These are phyloP conservation scores for Cercospora brassicicola DNA, from an alignment of 2,329 filamentous ascomycete genomes.

Conservation along the genomic window DNA sequence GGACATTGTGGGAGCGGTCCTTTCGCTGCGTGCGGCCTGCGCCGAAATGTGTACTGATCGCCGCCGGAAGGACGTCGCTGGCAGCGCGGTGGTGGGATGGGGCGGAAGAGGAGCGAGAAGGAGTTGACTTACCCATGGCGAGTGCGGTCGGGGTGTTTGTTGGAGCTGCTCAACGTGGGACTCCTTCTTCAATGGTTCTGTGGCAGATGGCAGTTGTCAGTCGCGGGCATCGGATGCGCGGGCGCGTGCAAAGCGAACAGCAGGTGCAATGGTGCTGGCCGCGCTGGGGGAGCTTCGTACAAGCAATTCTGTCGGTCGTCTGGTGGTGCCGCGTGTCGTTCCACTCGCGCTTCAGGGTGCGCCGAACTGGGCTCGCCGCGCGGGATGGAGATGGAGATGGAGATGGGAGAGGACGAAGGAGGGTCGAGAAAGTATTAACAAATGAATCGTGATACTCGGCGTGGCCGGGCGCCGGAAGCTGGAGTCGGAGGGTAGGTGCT, in stretches of 20 bases:
- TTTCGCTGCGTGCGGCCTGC: slow-evolving; percentile 11
- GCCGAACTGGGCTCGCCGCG: slow-evolving; percentile 11
- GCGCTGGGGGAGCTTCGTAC: slow-evolving; percentile 15
- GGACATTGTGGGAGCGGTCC: slow-evolving; percentile 25
- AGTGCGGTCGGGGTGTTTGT: slow-evolving; percentile 32
- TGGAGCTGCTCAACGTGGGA: slow-evolving; percentile 26
- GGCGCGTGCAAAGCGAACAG: slow-evolving; percentile 4
- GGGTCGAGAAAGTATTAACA: slow-evolving; percentile 23
- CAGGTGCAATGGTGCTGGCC: slow-evolving; percentile 18
- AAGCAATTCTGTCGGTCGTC: slow-evolving; percentile 21
- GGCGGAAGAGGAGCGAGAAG: slow-evolving; percentile 23
- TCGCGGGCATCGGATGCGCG: slow-evolving; percentile 15
- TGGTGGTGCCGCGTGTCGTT: slow-evolving; percentile 29
- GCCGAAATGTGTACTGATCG: slow-evolving; percentile 22
- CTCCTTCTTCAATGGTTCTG: slow-evolving; percentile 31
- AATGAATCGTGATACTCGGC: slow-evolving; percentile 9
- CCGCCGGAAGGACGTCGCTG: slow-evolving; percentile 22
- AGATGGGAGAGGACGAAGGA: slow-evolving; percentile 6
- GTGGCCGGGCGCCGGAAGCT: slow-evolving; percentile 15
- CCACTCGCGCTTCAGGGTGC: slow-evolving; percentile 18
- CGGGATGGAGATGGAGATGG: slow-evolving; percentile 9
- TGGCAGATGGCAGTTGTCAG: slow-evolving; percentile 26
- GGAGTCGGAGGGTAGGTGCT: slow-evolving; percentile 14
- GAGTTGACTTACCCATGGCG: slow-evolving; percentile 39
- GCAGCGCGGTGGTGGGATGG: slow-evolving; percentile 24